phyloP scores from a whole-genome alignment of 306 rosid species.

The Quercus ilex region DNA sequence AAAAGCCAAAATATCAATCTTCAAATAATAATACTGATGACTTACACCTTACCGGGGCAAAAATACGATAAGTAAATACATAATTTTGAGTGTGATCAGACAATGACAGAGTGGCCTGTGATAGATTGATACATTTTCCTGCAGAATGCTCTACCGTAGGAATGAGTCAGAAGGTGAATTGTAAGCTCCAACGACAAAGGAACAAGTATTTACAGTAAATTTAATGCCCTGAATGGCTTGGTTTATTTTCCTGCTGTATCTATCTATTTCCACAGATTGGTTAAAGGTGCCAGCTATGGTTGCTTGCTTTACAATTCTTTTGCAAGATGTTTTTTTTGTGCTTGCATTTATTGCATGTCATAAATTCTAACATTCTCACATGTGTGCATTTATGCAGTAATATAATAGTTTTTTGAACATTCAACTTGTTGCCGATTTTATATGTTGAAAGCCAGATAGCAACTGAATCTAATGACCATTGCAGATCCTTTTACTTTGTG shows the following conservation, averaged over 20 bases:
- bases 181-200: too few species aligned
- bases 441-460: constrained; percentile 15
- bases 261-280: background rate
- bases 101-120: too few species aligned
- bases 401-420: constrained; percentile 1
- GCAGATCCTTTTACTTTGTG: constrained; percentile 90
- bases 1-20: too few species aligned
- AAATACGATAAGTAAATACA: too few species aligned
- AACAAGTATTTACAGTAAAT: background rate
- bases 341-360: background rate
- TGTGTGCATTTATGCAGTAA: background rate
- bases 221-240: background rate
- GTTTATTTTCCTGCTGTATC: background rate
- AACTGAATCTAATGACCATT: constrained; percentile 26
- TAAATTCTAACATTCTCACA: background rate
- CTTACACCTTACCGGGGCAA: too few species aligned
- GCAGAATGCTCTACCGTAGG: too few species aligned
- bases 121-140: too few species aligned
- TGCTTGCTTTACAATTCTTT: background rate
- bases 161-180: too few species aligned
- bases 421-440: background rate
- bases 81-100: too few species aligned
- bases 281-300: background rate
- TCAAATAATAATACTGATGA: too few species aligned
- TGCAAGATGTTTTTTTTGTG: background rate